phyloP scores from a whole-genome alignment of 169 alveolate species.

The Plasmodium berghei region DNA sequence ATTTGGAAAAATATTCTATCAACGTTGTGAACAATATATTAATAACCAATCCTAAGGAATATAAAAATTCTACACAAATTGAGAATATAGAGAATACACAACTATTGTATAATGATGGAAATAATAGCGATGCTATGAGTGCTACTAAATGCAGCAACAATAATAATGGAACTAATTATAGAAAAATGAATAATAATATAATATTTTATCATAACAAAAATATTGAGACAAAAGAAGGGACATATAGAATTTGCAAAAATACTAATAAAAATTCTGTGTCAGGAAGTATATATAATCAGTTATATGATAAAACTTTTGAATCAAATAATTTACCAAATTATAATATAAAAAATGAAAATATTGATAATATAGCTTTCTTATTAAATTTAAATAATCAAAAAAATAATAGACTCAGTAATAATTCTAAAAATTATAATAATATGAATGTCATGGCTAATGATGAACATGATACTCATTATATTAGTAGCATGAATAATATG shows the following conservation, averaged over 20 bases:
- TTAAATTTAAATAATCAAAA: not conserved
- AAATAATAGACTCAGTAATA: not conserved
- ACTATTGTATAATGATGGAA: not conserved
- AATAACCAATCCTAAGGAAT: constrained; percentile 12
- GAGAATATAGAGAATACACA: not conserved
- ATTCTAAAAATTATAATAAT: not conserved
- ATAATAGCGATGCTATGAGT: not conserved
- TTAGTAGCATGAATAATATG: not conserved
- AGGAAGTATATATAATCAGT: no score
- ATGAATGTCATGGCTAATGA: not conserved
- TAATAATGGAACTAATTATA: not conserved
- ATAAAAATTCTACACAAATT: not conserved
- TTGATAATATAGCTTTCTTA: not conserved
- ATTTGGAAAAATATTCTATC: constrained; percentile 19
- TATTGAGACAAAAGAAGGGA: no score
- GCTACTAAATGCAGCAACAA: not conserved
- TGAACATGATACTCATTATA: not conserved
- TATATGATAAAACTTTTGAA: no score
- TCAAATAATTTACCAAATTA: no score
- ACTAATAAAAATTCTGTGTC: no score
- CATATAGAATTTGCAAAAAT: no score
- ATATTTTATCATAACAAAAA: no score
- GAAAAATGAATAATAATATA: not conserved
- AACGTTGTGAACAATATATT: constrained; percentile 17
- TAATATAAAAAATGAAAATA: no score